Evolutionary conservation across 768 basidiomycete genomes (phyloP), one percentile per base, ranked within the genome.

Genomic region (Phaffia tasmanica): DNA sequence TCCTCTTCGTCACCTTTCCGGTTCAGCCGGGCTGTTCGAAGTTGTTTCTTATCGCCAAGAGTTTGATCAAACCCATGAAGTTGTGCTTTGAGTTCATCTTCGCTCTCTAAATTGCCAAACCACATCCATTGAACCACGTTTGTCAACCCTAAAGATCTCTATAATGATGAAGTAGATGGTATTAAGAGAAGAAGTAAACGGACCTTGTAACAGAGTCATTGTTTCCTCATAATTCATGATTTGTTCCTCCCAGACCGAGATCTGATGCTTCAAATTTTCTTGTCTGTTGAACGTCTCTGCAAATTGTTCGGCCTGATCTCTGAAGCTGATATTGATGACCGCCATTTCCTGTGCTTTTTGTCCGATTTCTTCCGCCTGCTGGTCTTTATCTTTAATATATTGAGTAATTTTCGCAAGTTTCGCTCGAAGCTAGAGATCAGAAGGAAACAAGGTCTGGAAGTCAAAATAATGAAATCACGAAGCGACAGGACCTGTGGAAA

Each of bases 261-360:
- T 86, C 72, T 81, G 82, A 67, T 83, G 80, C 63, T 84, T 79
- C 56, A 88, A 75, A 68, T 79, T 81, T 64, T 86, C 83, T 25
- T 85, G 82, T 71, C 83, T 83, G 63, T 86, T 77, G 72, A 87
- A 92, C 63, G 87, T 81, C 75, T 95, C 88, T 65, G 89, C 83
- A 74, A 97, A 95, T 73, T 86, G 86, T 25, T 84, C 84, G 3
- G 88, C 85, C 55, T 84, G 81, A 59, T 94, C 87, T 72, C 89
- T 85, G 75, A 92, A 92, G 19, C 73, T 62, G 32, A 74, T 70
- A 72, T 80, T 80, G 51, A 72, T 70, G 14, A 66, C 79, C 50
- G 84, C 85, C 23, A 87, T 78, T 19, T 78, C 78, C 30, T 89
- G 84, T 70, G 86, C 84, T 68, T 83, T 76, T 18, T 79, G 80